A percentile compares a stretch with the other conserved stretches of the same genome.
phyloP scores from a whole-genome alignment of 75 land plant genomes.

The Cupressus sempervirens region DNA sequence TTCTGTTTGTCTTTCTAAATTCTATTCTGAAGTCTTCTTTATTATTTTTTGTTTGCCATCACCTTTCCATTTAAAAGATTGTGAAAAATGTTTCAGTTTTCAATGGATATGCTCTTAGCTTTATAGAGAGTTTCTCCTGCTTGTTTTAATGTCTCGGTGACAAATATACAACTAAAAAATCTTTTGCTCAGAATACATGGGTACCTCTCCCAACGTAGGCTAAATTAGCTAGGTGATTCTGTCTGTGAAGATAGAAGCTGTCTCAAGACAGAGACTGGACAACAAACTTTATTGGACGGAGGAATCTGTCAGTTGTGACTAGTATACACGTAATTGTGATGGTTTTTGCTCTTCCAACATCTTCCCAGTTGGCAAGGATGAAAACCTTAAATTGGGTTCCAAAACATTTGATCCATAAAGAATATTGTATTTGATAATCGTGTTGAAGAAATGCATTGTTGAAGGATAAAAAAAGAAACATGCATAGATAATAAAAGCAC shows the following conservation, averaged over 20 bases:
- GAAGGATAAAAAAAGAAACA: not conserved
- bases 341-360: not conserved
- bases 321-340: not conserved
- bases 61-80: not conserved
- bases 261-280: not conserved
- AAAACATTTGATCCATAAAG: not conserved
- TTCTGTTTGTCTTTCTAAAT: not conserved
- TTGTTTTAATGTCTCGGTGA: not conserved
- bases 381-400: not conserved
- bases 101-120: not conserved
- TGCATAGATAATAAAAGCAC: not conserved
- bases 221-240: not conserved
- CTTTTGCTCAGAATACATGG: not conserved
- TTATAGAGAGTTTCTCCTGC: not conserved
- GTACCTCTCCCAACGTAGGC: not conserved
- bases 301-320: not conserved
- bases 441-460: not conserved
- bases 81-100: not conserved
- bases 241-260: not conserved
- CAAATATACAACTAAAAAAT: not conserved
- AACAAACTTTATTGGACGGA: not conserved
- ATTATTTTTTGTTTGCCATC: not conserved
- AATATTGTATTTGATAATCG: not conserved
- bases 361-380: not conserved
- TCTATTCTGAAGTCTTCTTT: not conserved